phyloP scores from a whole-genome alignment of 371 early-diverging fungal species.

The Fennellomyces sp. region DNA sequence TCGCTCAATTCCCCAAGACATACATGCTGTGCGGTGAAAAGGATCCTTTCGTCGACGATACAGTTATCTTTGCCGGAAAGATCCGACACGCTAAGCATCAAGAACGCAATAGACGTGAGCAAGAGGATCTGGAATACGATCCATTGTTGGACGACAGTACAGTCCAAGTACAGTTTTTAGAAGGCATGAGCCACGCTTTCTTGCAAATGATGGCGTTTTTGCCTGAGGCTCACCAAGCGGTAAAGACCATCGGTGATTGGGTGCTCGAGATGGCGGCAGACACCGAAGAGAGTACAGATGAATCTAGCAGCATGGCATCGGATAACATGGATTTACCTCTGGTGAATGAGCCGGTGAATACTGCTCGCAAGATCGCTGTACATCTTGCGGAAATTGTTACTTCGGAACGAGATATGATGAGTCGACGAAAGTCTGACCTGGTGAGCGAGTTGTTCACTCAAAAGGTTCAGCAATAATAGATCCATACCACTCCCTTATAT shows the following conservation, averaged over 20 bases:
- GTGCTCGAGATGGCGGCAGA: slow-evolving; percentile 36
- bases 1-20: slow-evolving; percentile 89
- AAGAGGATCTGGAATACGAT: slow-evolving; percentile 25
- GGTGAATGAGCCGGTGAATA: too few relatives aligned
- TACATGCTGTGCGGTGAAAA: slow-evolving; percentile 94
- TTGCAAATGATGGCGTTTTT: slow-evolving; percentile 87
- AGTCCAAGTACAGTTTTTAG: slow-evolving; percentile 70
- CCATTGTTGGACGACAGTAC: slow-evolving; percentile 18
- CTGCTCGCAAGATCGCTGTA: slow-evolving; percentile 1
- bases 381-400: slow-evolving; percentile 44
- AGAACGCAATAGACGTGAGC: slow-evolving; percentile 14
- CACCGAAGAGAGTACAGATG: too few relatives aligned
- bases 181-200: slow-evolving; percentile 94
- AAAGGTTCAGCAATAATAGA: not conserved
- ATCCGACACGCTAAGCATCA: slow-evolving; percentile 77
- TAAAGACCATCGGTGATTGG: slow-evolving; percentile 74
- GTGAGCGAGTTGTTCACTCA: slow-evolving; percentile 33
- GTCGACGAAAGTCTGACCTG: slow-evolving; percentile 40
- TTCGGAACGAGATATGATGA: slow-evolving; percentile 46
- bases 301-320: too few relatives aligned
- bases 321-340: too few relatives aligned
- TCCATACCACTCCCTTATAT: too few relatives aligned
- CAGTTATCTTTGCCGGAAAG: slow-evolving; percentile 89
- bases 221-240: slow-evolving; percentile 81
- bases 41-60: slow-evolving; percentile 96